phyloP scores from a whole-genome alignment of 1,139 yeast genomes.

The Oligophagozyma castellii region DNA sequence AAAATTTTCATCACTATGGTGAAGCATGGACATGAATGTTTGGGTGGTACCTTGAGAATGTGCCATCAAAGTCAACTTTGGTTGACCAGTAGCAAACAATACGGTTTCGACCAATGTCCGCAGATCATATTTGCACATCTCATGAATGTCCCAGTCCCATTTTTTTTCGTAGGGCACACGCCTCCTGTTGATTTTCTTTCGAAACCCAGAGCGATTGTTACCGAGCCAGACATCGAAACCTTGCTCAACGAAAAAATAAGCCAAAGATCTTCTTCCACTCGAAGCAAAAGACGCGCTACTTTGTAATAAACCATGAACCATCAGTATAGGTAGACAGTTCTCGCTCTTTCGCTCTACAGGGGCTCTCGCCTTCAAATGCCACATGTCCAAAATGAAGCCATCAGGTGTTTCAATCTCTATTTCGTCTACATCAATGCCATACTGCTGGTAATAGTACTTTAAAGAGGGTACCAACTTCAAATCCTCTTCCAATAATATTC shows the following conservation, averaged over 20 bases:
- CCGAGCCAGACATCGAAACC: constrained; percentile 95
- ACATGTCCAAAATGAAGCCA: constrained; percentile 56
- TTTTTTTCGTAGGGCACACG: constrained; percentile 22
- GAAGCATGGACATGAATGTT: constrained; percentile 33
- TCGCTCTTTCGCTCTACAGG: constrained; percentile 21
- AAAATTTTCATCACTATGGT: constrained; percentile 15
- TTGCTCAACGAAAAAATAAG: constrained; percentile 37
- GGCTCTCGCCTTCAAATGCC: constrained; percentile 32
- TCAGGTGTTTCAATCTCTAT: constrained; percentile 60
- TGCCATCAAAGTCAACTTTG: constrained; percentile 50
- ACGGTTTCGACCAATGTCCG: constrained; percentile 60
- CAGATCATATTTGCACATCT: constrained; percentile 66
- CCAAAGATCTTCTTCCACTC: constrained; percentile 62
- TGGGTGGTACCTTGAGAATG: constrained; percentile 95
- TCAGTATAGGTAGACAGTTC: constrained; percentile 43
- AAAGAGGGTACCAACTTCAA: constrained; percentile 34
- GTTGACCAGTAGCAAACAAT: constrained; percentile 26
- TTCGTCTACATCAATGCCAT: constrained; percentile 47
- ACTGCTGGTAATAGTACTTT: constrained; percentile 48
- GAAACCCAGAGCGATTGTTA: constrained; percentile 77
- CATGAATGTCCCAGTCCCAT: constrained; percentile 83
- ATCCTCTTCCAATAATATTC: constrained; percentile 18
- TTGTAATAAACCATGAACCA: constrained; percentile 78
- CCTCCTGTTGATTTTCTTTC: constrained; percentile 39
- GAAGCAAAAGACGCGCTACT: constrained; percentile 78